Evolutionary conservation across 2,329 filamentous ascomycete species (phyloP).

Genomic region (Trichoderma asperellum): DNA sequence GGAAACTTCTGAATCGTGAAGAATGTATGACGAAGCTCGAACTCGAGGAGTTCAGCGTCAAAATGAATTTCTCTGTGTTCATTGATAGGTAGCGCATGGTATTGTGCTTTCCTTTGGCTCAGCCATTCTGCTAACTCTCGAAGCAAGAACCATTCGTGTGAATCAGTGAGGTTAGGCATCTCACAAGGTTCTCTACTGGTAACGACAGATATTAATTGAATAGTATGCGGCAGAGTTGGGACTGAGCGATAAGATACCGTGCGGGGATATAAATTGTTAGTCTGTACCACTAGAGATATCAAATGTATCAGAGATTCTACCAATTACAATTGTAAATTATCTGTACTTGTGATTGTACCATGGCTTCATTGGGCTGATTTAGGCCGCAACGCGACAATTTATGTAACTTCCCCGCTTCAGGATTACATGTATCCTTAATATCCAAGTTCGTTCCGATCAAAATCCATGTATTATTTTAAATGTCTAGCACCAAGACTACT

Average conservation of each 20-base stretch:
- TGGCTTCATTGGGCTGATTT: background rate
- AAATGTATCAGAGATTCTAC: background rate
- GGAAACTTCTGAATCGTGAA: background rate
- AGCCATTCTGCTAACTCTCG: background rate
- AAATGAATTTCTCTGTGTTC: background rate
- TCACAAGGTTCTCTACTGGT: background rate
- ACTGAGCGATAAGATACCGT: background rate
- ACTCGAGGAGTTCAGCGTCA: background rate
- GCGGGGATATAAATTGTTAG: background rate
- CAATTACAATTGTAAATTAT: background rate
- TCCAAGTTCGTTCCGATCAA: too few relatives aligned
- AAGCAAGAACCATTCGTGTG: constrained; percentile 1
- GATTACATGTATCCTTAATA: background rate
- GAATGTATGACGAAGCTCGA: constrained; percentile 12
- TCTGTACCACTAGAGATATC: background rate
- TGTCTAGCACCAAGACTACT: too few relatives aligned
- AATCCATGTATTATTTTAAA: too few relatives aligned
- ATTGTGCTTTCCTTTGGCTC: background rate
- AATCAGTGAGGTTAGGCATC: constrained; percentile 13
- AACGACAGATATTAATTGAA: background rate
- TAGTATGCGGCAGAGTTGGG: background rate
- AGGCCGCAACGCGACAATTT: background rate
- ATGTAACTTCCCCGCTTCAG: background rate
- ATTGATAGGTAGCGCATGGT: background rate
- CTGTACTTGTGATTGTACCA: background rate